phyloP scores from a whole-genome alignment of 1,284 basidiomycete species.

The Leccinum insolens region DNA sequence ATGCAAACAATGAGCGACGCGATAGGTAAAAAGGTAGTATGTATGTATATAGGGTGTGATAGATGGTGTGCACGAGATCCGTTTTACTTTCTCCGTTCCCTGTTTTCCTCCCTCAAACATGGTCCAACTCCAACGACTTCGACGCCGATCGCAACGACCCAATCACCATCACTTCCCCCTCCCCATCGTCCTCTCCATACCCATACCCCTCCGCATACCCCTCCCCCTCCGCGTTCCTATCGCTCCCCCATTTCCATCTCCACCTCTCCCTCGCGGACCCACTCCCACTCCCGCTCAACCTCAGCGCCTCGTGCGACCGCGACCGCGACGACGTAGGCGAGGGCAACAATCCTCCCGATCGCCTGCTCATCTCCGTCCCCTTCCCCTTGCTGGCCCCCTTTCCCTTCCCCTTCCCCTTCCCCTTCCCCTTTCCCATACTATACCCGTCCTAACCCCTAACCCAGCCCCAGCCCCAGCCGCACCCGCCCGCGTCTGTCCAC shows the following conservation, averaged over 20 bases:
- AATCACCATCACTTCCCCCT: constrained; percentile 28
- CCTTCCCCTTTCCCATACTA: too few species aligned
- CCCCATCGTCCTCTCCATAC: neutral
- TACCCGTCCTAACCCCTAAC: neutral
- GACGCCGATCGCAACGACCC: constrained; percentile 11
- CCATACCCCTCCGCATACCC: neutral
- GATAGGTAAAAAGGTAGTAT: neutral
- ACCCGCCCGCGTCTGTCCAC: too few species aligned
- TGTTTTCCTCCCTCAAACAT: neutral
- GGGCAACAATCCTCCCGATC: neutral
- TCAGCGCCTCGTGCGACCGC: constrained; percentile 1
- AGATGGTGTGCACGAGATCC: neutral
- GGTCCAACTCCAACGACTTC: constrained; percentile 2
- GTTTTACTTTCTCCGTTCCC: neutral
- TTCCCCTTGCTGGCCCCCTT: neutral
- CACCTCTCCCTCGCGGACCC: neutral
- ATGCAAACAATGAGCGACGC: neutral
- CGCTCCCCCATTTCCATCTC: neutral
- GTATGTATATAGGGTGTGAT: neutral
- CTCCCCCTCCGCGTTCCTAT: constrained; percentile 5
- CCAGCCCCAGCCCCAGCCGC: neutral
- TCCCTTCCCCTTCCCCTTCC: neutral
- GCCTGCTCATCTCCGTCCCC: neutral
- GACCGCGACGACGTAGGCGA: neutral
- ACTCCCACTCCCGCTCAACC: constrained; percentile 1